phyloP scores from a whole-genome alignment of 495 filamentous ascomycete species.

The Chaetomidium leptoderma region DNA sequence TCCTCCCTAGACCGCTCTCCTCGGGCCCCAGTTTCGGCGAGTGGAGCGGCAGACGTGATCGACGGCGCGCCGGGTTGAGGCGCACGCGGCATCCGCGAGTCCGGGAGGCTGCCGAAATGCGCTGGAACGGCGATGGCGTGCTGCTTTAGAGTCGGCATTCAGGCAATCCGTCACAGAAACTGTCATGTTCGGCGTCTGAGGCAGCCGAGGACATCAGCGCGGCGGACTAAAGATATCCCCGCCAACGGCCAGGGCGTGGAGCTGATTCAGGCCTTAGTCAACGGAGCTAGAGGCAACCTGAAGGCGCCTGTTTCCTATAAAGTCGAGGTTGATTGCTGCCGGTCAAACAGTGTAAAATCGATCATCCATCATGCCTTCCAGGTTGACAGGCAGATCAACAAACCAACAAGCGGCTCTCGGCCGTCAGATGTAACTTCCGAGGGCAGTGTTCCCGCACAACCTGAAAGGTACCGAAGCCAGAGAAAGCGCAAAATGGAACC shows the following conservation, averaged over 20 bases:
- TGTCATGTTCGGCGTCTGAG: background rate
- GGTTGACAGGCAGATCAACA: background rate
- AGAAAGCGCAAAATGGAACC: too few relatives aligned
- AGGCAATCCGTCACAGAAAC: background rate
- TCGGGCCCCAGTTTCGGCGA: background rate
- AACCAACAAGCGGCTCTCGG: background rate
- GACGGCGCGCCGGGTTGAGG: conserved; percentile 1
- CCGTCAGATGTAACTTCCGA: conserved; percentile 9
- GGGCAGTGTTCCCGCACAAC: background rate
- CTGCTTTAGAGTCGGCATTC: background rate
- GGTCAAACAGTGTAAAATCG: background rate
- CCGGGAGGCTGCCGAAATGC: conserved; percentile 5
- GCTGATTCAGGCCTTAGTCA: conserved; percentile 14
- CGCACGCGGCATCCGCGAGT: background rate
- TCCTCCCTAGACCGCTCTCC: background rate
- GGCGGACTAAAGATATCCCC: conserved; percentile 3
- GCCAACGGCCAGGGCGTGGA: background rate
- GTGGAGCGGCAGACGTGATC: conserved; percentile 9
- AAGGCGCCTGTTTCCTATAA: background rate
- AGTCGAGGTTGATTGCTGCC: conserved; percentile 4
- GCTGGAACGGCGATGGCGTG: background rate
- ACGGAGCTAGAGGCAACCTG: background rate
- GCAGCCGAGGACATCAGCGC: background rate
- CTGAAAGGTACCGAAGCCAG: too few relatives aligned
- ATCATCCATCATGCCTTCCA: conserved; percentile 2